Base-by-base conservation (phyloP, 2,329 filamentous ascomycete species). In the Orbilia oligospora region DNA sequence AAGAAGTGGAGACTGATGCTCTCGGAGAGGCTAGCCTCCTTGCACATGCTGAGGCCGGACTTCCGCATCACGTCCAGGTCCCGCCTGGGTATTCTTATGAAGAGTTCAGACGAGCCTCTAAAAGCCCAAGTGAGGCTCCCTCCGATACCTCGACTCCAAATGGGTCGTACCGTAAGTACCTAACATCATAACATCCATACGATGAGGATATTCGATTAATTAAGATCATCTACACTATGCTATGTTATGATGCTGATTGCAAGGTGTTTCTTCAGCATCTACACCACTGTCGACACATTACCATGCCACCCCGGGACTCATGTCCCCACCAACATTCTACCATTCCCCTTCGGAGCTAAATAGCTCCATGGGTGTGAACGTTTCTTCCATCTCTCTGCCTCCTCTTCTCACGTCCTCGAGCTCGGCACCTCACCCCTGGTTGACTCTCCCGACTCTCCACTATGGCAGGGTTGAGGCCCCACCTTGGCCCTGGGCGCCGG, bases 141-240 rank as follows among this genome's bases (percentile, higher is more conserved):
- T 68, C 71, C 3, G 36, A n/a, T 36, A 18, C 30, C 2, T 58
- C 69, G 8, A 58, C 70, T 12, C 30, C 51, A 3, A 49, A 44
- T 2, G 48, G 36, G 2, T 75, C 71, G 6, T 75, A 68, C 33
- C 71, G 71, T 75, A 68, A 51, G 71, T 75, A 8, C 20, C 5
- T 8, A 20, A n/a, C n/a, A n/a, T n/a, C n/a, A n/a, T n/a, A n/a
- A n/a, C n/a, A n/a, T n/a, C n/a, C n/a, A n/a, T n/a, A n/a, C n/a
- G n/a, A n/a, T n/a, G n/a, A n/a, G n/a, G n/a, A n/a, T n/a, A n/a
- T n/a, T n/a, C n/a, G n/a, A n/a, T n/a, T 30, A 6, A 30, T 6
- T 30, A 6, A 30, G 3, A 6, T 30, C 27, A 30, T 3, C 27
- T 30, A 30, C 6, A n/a, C 27, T 30, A 3, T 30, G 6, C 6